Evolutionary conservation across 176 grass and related monocot species (phyloP).

Genomic region (Microstegium vimineum): DNA sequence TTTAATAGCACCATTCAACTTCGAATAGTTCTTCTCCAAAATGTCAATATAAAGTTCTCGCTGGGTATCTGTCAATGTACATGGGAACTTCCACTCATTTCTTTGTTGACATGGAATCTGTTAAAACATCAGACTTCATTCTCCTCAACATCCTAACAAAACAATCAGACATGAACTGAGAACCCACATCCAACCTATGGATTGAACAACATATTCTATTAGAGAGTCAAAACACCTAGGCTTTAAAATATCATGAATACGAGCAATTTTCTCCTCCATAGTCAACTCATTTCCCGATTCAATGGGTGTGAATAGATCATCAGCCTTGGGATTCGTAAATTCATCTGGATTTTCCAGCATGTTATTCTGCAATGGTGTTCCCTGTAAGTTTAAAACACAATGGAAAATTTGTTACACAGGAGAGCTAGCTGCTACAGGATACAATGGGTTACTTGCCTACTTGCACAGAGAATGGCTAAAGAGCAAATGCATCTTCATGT

Average conservation of each 20-base stretch:
- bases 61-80: slow-evolving; percentile 55
- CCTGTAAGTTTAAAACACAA: background rate
- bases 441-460: background rate
- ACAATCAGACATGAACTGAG: slow-evolving; percentile 31
- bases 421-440: background rate
- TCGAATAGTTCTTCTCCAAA: slow-evolving; percentile 67
- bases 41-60: slow-evolving; percentile 69
- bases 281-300: too few species aligned
- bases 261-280: too few species aligned
- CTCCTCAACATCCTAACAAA: slow-evolving; percentile 63
- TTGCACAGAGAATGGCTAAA: background rate
- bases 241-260: slow-evolving; percentile 61
- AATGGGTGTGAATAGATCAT: too few species aligned
- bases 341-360: too few species aligned
- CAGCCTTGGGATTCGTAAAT: too few species aligned
- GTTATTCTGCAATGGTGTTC: too few species aligned
- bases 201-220: background rate
- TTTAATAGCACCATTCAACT: slow-evolving; percentile 8
- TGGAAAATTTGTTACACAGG: background rate
- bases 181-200: slow-evolving; percentile 12
- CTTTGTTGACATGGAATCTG: slow-evolving; percentile 56
- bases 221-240: slow-evolving; percentile 38
- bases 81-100: slow-evolving; percentile 82
- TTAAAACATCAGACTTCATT: slow-evolving; percentile 59
- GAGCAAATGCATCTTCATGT: background rate